Conservation (phyloP, 2,329 filamentous ascomycete genomes). For the Zymoseptoria tritici region DNA sequence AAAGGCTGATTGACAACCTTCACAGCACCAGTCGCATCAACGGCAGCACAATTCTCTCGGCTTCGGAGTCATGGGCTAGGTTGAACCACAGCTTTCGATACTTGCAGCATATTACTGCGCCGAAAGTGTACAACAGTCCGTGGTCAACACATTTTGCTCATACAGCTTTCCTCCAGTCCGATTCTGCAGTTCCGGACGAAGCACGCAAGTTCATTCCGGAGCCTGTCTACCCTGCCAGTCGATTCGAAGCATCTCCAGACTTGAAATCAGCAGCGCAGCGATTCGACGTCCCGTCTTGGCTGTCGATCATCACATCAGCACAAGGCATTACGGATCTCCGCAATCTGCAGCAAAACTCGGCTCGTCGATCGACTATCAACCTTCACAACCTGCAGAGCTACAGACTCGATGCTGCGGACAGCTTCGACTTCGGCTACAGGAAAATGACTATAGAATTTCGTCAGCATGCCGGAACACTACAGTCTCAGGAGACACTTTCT, state of each 20-base stretch:
- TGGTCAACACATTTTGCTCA: slow-evolving; percentile 6
- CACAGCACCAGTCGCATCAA: slow-evolving; percentile 18
- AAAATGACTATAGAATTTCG: slow-evolving; percentile 27
- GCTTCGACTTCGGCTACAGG: neutral
- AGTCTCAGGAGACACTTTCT: slow-evolving; percentile 18
- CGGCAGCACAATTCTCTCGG: slow-evolving; percentile 4
- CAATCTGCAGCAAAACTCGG: neutral
- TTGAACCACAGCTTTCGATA: neutral
- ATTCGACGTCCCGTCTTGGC: slow-evolving; percentile 5
- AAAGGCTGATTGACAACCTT: slow-evolving; percentile 21
- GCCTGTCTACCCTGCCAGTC: neutral
- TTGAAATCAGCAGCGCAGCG: slow-evolving; percentile 2
- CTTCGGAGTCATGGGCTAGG: neutral
- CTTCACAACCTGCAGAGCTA: slow-evolving; percentile 8
- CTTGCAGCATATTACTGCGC: neutral
- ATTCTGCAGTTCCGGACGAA: neutral
- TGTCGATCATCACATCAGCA: slow-evolving; percentile 8
- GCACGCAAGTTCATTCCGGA: neutral
- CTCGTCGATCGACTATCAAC: slow-evolving; percentile 10
- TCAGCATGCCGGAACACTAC: slow-evolving; percentile 23
- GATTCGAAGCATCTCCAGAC: neutral
- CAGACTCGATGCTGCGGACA: neutral
- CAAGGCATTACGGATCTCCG: slow-evolving; percentile 4
- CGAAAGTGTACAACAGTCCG: slow-evolving; percentile 8
- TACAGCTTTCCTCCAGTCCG: neutral